Evolutionary conservation across 805 yeast genomes (phyloP).

Genomic region (Kodamaea sagamina): DNA sequence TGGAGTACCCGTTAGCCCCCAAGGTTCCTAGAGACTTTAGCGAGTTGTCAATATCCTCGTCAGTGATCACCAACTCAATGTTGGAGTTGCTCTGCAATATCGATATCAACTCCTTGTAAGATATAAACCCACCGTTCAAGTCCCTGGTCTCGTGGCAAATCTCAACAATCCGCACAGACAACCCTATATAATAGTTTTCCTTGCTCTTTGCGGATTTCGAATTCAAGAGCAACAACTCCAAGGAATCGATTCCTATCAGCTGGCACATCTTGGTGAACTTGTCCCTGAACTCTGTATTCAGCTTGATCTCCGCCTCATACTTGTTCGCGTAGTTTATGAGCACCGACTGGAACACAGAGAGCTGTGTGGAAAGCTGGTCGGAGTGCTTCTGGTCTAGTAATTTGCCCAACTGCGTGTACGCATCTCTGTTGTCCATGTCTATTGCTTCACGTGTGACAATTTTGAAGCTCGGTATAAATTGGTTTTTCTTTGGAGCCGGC

Average conservation of each 20-base stretch:
- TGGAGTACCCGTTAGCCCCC: constrained; percentile 69
- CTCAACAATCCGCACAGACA: constrained; percentile 76
- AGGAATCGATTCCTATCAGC: constrained; percentile 82
- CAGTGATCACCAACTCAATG: constrained; percentile 34
- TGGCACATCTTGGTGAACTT: constrained; percentile 77
- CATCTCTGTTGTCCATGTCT: constrained; percentile 13
- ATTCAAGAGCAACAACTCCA: constrained; percentile 38
- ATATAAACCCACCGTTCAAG: constrained; percentile 79
- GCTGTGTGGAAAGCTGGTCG: constrained; percentile 65
- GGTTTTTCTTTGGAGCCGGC: background rate
- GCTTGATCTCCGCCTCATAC: constrained; percentile 66
- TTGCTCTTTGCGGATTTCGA: constrained; percentile 19
- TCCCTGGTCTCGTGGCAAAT: constrained; percentile 68
- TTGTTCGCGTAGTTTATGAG: constrained; percentile 72
- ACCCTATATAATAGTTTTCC: constrained; percentile 62
- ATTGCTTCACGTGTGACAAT: constrained; percentile 1
- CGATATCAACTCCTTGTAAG: constrained; percentile 47
- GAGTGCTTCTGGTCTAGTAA: constrained; percentile 54
- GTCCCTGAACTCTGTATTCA: constrained; percentile 62
- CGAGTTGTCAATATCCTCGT: constrained; percentile 58
- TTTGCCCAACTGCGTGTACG: constrained; percentile 53
- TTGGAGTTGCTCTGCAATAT: constrained; percentile 31
- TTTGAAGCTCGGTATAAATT: background rate
- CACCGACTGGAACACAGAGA: constrained; percentile 75
- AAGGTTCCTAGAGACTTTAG: constrained; percentile 53